Evolutionary conservation across 1,284 basidiomycete genomes (phyloP), one percentile per base, ranked within the genome.

Genomic region (Tilletia walkeri): DNA sequence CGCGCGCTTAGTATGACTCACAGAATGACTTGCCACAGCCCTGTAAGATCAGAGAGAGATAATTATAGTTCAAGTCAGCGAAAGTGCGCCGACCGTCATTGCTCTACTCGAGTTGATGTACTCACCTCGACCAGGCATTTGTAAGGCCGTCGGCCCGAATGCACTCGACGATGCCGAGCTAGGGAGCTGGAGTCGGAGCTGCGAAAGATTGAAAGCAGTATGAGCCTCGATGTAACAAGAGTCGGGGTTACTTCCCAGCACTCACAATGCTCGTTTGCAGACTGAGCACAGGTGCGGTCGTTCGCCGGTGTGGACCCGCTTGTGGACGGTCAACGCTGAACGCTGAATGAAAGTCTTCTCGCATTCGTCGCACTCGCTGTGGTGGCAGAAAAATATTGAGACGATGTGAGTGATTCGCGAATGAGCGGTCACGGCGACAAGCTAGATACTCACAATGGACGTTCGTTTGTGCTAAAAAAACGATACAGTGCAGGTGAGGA

Each of bases 221-320:
- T 10, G 10, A 49, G 18, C 39, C 12, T 36, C 16, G 39, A 49
- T 5, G 10, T 20, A 34, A 30, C 24, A 67, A 34, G 66, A 20
- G 47, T 10, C 36, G 16, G 16, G 10, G 16, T 16, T n/a, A 4
- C 20, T 59, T n/a, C 6, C 38, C 4, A 16, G 59, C 24, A 39
- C 67, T 41, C 38, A 63, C 67, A 56, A 69, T 24, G 50, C 67
- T 78, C 83, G 34, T 50, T 66, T n/a, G 65, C 80, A 68, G 93
- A 94, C 5, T 89, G 90, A 12, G 78, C 92, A 94, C 71, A 87
- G 88, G 84, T 94, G 92, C 2, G 92, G 92, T 81, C 92, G 92
- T 86, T 94, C 92, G 65, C 93, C 92, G 5, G 92, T 93, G 80
- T 94, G 92, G 9, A 92, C 91, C 49, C 92, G 89, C 69, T 88